Evolutionary conservation across 1,284 basidiomycete species (phyloP), one percentile per base, ranked within the genome.

Genomic region (Trichosporon coremiiforme): DNA sequence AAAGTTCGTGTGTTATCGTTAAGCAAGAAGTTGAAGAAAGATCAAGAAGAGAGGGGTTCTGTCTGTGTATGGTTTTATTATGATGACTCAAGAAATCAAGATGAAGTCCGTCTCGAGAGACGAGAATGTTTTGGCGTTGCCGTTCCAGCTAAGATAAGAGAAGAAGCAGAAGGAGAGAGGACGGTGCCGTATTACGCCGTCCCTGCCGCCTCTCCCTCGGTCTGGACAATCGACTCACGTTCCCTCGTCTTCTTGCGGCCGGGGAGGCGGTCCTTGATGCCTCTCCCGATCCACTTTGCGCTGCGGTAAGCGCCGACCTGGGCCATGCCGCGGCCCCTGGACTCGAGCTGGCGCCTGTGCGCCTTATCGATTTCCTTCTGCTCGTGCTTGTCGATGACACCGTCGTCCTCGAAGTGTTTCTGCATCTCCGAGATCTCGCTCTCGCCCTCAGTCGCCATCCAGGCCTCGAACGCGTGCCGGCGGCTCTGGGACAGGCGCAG

Each of bases 381-480:
- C 68, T 83, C 83, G 15, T 84, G 75, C 71, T 85, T 84, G 79
- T 87, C 86, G 68, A 88, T 84, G n/a, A 85, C 82, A n/a, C 85
- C 85, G 74, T 85, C 85, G 74, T 85, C 85, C 45, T 73, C 75
- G 66, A 82, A 84, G 41, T 75, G 74, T 36, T 78, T 68, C 74
- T 89, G 89, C 47, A 85, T 84, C 68, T 90, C 84, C 64, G 89
- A 86, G n/a, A 86, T 73, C 74, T 87, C 86, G 4, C 87, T 86
- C 50, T 89, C 88, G 20, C 88, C 88, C 66, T 87, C 87, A 50
- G 85, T 83, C 66, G 74, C 79, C 74, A 68, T 73, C 83, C 85
- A 82, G 66, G 83, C 83, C 78, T 83, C 85, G 64, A 84, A 84
- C 70, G 79, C 86, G 80, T 80, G 85, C 73, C 79, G 77, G 71